Evolutionary conservation across 768 basidiomycete species (phyloP), one percentile per base, ranked within the genome.

Genomic region (Agrocybe praecox): DNA sequence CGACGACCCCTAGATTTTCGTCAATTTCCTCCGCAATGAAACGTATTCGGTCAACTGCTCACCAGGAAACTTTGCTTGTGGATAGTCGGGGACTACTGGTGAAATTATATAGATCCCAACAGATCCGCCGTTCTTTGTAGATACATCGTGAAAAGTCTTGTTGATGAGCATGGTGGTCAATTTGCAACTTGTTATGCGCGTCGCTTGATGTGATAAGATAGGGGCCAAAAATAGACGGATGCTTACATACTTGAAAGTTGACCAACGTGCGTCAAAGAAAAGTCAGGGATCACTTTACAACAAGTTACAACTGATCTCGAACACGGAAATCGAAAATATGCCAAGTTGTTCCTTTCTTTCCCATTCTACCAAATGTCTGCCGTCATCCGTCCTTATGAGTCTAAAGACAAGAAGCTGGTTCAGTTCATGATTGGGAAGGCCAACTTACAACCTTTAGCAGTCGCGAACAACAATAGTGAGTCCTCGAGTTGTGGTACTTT

Each of bases 11-110:
- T 92, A 34, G 19, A 49, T 49, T 64, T n/a, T 51, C 48, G 19
- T 21, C 23, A 3, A 51, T 36, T 46, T 19, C 11, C 18, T 48
- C 19, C 26, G 24, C 15, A 14, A 23, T 24, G 14, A 10, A 29
- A 21, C 19, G 33, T n/a, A n/a, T 11, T n/a, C 22, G 44, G 42
- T 49, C 40, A 17, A 33, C 15, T 18, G 47, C 53, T 34, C 69
- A 86, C 92, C 93, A 67, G 94, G 94, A 69, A 96, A 96, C 72
- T 89, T 93, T 22, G 93, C 95, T 45, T 93, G 81, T 0, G 95
- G 95, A 68, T 96, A 94, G 47, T 87, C 83, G 11, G 89, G 87
- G 14, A 94, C 68, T 50, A 78, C 80, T 7, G 95, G 95, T 18
- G 91, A 83, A 56, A 95, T 88, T 29, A 97, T 77, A 67, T 88